A percentile compares a stretch with the other conserved stretches of the same genome.
phyloP scores from a whole-genome alignment of 306 rosid species.

The Potentilla sterilis region DNA sequence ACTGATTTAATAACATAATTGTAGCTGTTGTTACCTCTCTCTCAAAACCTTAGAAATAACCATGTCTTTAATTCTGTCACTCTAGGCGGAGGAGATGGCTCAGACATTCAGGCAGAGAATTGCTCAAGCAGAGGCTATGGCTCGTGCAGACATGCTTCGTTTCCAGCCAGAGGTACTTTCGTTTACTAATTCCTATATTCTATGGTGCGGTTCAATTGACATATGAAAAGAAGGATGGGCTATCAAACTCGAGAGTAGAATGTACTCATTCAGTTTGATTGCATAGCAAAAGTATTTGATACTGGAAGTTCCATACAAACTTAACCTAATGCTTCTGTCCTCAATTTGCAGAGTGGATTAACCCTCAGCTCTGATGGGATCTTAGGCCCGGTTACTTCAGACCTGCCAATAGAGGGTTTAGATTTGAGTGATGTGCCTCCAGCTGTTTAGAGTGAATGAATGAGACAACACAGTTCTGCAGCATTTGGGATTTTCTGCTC shows the following conservation, averaged over 20 bases:
- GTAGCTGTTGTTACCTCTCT: not conserved
- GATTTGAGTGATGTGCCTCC: slow-evolving; percentile 66
- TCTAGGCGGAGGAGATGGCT: slow-evolving; percentile 97
- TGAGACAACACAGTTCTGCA: not conserved
- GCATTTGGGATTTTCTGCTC: slow-evolving; percentile 4
- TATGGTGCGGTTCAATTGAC: not conserved
- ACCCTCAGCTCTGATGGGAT: slow-evolving; percentile 74
- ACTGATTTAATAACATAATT: slow-evolving; percentile 16
- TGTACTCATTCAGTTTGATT: not conserved
- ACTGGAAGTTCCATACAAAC: not conserved
- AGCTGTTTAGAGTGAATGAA: slow-evolving; percentile 31
- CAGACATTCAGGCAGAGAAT: slow-evolving; percentile 94
- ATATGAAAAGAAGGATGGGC: not conserved
- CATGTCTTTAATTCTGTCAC: slow-evolving; percentile 28
- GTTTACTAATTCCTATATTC: not conserved
- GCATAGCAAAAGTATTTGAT: not conserved
- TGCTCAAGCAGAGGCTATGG: slow-evolving; percentile 99
- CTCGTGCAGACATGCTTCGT: slow-evolving; percentile 90
- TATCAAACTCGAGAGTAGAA: not conserved
- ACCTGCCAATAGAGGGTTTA: slow-evolving; percentile 78
- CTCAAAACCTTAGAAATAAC: slow-evolving; percentile 9
- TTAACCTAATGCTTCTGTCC: not conserved
- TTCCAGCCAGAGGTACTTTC: slow-evolving; percentile 85
- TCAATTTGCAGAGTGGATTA: slow-evolving; percentile 72
- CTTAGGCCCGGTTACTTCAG: slow-evolving; percentile 67